Conservation (phyloP, 1,139 yeast species). For the Torulaspora pretoriensis region DNA sequence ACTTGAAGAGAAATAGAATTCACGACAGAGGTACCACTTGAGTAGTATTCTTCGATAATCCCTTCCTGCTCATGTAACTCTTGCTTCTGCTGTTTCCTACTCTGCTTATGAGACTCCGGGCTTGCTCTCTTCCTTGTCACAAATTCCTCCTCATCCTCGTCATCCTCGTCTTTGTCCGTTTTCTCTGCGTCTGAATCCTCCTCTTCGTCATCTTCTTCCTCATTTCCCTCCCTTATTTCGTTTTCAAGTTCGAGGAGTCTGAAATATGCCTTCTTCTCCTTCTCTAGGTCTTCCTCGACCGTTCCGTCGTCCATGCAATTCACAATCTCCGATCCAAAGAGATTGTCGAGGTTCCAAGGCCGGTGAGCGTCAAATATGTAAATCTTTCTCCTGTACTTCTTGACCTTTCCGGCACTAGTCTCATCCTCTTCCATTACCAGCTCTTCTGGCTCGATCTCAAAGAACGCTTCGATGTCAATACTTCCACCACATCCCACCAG, state of each 20-base stretch:
- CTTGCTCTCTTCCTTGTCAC: conserved; percentile 32
- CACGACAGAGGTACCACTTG: conserved; percentile 74
- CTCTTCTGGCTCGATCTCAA: conserved; percentile 59
- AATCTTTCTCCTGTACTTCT: conserved; percentile 46
- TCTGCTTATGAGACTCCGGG: conserved; percentile 29
- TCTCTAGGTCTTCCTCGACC: conserved; percentile 52
- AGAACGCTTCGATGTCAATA: conserved; percentile 76
- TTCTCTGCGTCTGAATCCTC: conserved; percentile 32
- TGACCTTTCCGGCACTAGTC: conserved; percentile 16
- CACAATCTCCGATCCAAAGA: conserved; percentile 79
- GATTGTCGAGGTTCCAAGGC: conserved; percentile 93
- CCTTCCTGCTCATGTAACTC: conserved; percentile 47
- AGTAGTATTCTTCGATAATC: conserved; percentile 63
- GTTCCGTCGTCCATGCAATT: conserved; percentile 86
- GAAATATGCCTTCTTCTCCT: conserved; percentile 54
- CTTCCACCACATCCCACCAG: conserved; percentile 94
- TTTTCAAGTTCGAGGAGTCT: conserved; percentile 45
- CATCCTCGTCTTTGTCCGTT: conserved; percentile 35
- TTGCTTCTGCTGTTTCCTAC: conserved; percentile 37
- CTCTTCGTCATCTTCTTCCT: conserved; percentile 27
- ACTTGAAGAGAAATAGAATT: conserved; percentile 76
- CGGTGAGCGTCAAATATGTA: conserved; percentile 88
- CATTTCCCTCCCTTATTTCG: conserved; percentile 24
- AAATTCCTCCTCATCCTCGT: conserved; percentile 35
- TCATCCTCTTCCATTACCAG: conserved; percentile 32